These are phyloP conservation scores for Aurifilum marmelostoma DNA, from an alignment of 2,329 filamentous ascomycete genomes.

Conservation along the genomic window DNA sequence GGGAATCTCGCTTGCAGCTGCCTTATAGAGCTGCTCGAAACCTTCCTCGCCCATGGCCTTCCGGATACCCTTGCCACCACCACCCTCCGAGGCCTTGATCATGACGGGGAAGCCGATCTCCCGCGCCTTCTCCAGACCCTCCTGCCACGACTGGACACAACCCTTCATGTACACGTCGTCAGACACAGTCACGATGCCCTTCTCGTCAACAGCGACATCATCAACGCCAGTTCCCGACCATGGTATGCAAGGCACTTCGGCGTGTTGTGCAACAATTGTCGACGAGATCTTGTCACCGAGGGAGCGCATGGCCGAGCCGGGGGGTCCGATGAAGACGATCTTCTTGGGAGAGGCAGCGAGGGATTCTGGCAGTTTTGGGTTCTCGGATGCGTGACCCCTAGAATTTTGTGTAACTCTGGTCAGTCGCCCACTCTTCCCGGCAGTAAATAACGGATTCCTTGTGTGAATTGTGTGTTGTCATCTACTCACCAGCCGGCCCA, in stretches of 20 bases:
- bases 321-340: constrained; percentile 98
- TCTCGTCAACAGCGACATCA: constrained; percentile 73
- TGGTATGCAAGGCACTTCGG: constrained; percentile 94
- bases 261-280: constrained; percentile 98
- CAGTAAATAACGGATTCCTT: not conserved
- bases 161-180: constrained; percentile 87
- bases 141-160: constrained; percentile 86
- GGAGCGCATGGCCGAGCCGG: constrained; percentile 97
- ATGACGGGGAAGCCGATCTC: constrained; percentile 98
- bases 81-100: constrained; percentile 99
- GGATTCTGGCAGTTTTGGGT: constrained; percentile 95
- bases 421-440: constrained; percentile 9
- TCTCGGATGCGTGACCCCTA: constrained; percentile 98
- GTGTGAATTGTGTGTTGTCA: not conserved
- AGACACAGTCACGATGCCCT: constrained; percentile 89
- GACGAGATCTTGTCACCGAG: constrained; percentile 99
- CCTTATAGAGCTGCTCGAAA: constrained; percentile 88
- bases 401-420: constrained; percentile 14
- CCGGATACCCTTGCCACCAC: constrained; percentile 98
- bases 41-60: constrained; percentile 86
- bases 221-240: constrained; percentile 96
- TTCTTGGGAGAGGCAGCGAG: constrained; percentile 95
- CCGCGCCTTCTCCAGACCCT: constrained; percentile 83
- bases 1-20: constrained; percentile 94
- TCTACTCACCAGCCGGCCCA: constrained; percentile 92